Base-by-base conservation (phyloP, 768 basidiomycete genomes). In the Lenzites betulinus region DNA sequence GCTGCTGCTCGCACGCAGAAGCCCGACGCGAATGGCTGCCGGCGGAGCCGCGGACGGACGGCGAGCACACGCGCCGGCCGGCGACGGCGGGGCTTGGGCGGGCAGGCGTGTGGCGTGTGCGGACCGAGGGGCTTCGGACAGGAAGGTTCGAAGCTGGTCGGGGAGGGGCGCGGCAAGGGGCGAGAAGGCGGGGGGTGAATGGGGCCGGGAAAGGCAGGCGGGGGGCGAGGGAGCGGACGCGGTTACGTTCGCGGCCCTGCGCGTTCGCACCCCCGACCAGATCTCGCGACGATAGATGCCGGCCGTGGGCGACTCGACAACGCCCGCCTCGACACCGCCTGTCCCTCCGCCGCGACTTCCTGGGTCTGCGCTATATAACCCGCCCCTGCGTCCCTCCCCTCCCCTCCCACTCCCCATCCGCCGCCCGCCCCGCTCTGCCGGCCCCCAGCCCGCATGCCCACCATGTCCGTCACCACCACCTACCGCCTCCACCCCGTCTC, bases 401-500 rank as follows among this genome's bases (percentile, higher is more conserved):
- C 53, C 52, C 51, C 28, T 51, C 47, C 49, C 52, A 41, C 51
- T 54, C 54, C 38, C 53, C 52, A 43, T 23, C 36, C 59, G 26
- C 47, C 25, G 3, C 47, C 51, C 51, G 50, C 58, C 59, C 12
- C 22, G 33, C 44, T 42, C 60, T 47, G 43, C 23, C 18, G 51
- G 13, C 11, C 23, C 36, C 35, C 35, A 9, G 22, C 33, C 56
- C 53, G 44, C 47, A 42, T 55, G 39, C 60, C 54, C 47, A 42
- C 65, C 49, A 59, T 64, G 56, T 63, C 49, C 50, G 48, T 42
- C 43, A 60, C 59, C 51, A 73, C 54, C 56, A 54, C 73, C 49
- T 85, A 79, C 74, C 81, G 81, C 67, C 82, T 86, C 43, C 84
- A 85, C 56, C 86, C 85, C 36, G 81, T 87, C 60, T 67, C 78